Conservation (phyloP, 2,329 filamentous ascomycete species). For the Fusarium globosum region DNA sequence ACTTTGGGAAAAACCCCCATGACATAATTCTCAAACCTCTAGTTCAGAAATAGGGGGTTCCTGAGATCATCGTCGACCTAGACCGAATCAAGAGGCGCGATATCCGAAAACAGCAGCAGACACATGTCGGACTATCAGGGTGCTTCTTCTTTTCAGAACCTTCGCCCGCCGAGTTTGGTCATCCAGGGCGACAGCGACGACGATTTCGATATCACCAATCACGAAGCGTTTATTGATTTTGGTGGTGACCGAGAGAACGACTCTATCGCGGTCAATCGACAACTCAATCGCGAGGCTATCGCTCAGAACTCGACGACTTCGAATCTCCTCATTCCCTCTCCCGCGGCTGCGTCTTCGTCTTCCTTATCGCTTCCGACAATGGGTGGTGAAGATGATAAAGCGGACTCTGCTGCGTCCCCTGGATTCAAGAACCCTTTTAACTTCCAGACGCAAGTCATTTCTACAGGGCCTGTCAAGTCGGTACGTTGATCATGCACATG, state of each 20-base stretch:
- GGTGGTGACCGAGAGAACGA: slow-evolving; percentile 13
- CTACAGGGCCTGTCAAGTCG: slow-evolving; percentile 80
- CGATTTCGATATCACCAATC: slow-evolving; percentile 17
- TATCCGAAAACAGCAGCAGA: slow-evolving; percentile 32
- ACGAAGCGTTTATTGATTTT: slow-evolving; percentile 14
- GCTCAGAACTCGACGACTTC: slow-evolving; percentile 30
- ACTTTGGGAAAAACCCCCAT: background rate
- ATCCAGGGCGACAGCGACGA: slow-evolving; percentile 38
- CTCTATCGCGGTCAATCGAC: slow-evolving; percentile 14
- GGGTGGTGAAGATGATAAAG: slow-evolving; percentile 25
- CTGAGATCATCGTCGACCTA: slow-evolving; percentile 15
- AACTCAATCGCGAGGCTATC: slow-evolving; percentile 32
- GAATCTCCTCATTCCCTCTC: slow-evolving; percentile 34
- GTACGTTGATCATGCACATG: slow-evolving; percentile 58
- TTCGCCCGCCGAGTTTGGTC: slow-evolving; percentile 43
- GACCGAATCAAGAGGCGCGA: slow-evolving; percentile 25
- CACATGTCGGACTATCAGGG: slow-evolving; percentile 40
- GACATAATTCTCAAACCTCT: background rate
- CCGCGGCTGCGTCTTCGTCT: slow-evolving; percentile 24
- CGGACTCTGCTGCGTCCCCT: slow-evolving; percentile 36
- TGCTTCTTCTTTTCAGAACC: slow-evolving; percentile 36
- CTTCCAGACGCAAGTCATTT: slow-evolving; percentile 85
- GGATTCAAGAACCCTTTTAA: slow-evolving; percentile 82
- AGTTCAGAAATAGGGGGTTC: background rate
- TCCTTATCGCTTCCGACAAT: slow-evolving; percentile 32